Conservation (phyloP, 306 rosid species). For the Coriaria nepalensis region DNA sequence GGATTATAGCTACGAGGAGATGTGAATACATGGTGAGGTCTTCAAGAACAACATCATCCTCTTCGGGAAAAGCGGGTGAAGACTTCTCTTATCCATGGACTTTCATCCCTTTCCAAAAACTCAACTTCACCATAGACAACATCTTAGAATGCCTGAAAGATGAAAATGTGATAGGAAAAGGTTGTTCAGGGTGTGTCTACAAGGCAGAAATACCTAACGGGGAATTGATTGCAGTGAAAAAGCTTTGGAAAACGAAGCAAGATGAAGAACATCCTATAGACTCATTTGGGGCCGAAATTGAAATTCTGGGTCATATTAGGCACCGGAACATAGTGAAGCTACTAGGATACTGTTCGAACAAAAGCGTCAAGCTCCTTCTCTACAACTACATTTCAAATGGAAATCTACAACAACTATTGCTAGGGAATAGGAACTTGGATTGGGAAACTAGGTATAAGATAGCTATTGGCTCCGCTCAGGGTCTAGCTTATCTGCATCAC, state of each 20-base stretch:
- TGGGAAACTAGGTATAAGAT: slow-evolving; percentile 65
- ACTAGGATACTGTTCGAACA: slow-evolving; percentile 71
- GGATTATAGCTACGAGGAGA: slow-evolving; percentile 45
- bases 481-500: slow-evolving; percentile 82
- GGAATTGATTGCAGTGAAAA: slow-evolving; percentile 72
- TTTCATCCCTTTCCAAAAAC: slow-evolving; percentile 80
- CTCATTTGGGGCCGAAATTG: slow-evolving; percentile 76
- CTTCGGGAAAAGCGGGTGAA: slow-evolving; percentile 41
- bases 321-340: slow-evolving; percentile 77
- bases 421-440: slow-evolving; percentile 60
- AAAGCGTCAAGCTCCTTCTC: slow-evolving; percentile 71
- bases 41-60: slow-evolving; percentile 24
- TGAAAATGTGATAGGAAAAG: slow-evolving; percentile 74
- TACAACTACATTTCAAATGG: slow-evolving; percentile 76
- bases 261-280: slow-evolving; percentile 25
- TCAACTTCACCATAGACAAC: slow-evolving; percentile 55
- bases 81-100: slow-evolving; percentile 92
- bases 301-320: slow-evolving; percentile 78
- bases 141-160: slow-evolving; percentile 72
- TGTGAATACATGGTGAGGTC: slow-evolving; percentile 35
- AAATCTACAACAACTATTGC: slow-evolving; percentile 60
- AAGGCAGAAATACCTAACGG: slow-evolving; percentile 70
- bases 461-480: slow-evolving; percentile 76
- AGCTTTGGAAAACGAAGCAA: slow-evolving; percentile 3
- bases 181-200: slow-evolving; percentile 76